These are phyloP conservation scores for Litchi chinensis DNA, from an alignment of 345 rosid genomes.

Conservation along the genomic window DNA sequence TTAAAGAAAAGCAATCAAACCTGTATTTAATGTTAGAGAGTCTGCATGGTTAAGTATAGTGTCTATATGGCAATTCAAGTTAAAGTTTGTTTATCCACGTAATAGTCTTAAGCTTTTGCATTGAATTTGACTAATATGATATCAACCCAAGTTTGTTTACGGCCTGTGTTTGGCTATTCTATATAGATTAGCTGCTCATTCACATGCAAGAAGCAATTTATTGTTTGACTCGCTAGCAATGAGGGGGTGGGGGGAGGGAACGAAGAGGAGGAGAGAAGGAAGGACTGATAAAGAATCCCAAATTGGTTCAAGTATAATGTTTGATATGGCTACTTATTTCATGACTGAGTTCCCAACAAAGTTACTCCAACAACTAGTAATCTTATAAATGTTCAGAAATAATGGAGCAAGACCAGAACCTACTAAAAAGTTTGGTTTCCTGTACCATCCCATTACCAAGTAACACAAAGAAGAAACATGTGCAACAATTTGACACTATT, in stretches of 20 bases:
- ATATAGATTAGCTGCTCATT: not conserved
- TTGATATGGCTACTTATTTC: not conserved
- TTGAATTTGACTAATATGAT: not conserved
- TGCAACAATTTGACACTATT: not conserved
- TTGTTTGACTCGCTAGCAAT: not conserved
- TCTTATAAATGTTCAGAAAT: conserved; percentile 2
- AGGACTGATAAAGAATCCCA: not conserved
- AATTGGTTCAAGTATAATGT: not conserved
- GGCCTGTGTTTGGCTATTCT: not conserved
- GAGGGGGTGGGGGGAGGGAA: no score
- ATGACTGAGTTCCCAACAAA: not conserved
- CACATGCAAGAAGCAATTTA: not conserved
- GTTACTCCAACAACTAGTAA: not conserved
- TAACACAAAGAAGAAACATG: not conserved
- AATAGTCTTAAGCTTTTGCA: conserved; percentile 1
- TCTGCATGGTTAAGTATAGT: conserved; percentile 1
- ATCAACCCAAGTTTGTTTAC: not conserved
- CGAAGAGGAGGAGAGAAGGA: no score
- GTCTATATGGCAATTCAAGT: not conserved
- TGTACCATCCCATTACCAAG: not conserved
- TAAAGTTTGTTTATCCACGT: not conserved
- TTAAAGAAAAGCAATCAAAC: not conserved
- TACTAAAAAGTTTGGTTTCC: not conserved
- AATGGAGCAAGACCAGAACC: not conserved
- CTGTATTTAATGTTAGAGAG: not conserved